Percentiles rank a stretch among this genome's conserved stretches.
Evolutionary conservation across 352 stramenopile genomes (phyloP).

Genomic region (Phytophthora citrophthora): DNA sequence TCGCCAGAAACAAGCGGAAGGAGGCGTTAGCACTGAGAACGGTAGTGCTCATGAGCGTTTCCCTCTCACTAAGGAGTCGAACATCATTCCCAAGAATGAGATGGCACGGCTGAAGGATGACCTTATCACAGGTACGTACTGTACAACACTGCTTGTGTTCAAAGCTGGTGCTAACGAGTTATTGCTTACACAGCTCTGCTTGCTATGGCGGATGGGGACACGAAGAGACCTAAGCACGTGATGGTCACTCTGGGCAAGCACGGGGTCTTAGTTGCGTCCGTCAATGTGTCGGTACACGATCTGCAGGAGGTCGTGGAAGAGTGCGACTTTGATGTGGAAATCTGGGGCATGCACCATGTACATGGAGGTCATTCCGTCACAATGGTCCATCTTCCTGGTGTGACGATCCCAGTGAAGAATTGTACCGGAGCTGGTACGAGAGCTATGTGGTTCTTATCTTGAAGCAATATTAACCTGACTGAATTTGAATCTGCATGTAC

Average conservation of each 20-base stretch:
- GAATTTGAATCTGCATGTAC: neutral
- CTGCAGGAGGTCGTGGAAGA: constrained; percentile 34
- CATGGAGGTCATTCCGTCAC: constrained; percentile 47
- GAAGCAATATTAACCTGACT: constrained; percentile 3
- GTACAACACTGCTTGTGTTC: neutral
- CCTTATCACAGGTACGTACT: constrained; percentile 57
- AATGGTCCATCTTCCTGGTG: constrained; percentile 72
- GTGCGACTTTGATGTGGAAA: constrained; percentile 49
- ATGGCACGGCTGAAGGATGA: constrained; percentile 75
- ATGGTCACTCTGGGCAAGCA: constrained; percentile 83
- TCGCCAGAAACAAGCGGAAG: constrained; percentile 26
- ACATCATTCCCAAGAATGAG: constrained; percentile 43
- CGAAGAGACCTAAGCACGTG: constrained; percentile 60
- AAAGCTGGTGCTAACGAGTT: constrained; percentile 6
- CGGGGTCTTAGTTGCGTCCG: constrained; percentile 70
- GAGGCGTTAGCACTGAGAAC: constrained; percentile 24
- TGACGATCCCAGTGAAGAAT: constrained; percentile 63
- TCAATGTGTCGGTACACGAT: constrained; percentile 53
- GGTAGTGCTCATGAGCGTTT: constrained; percentile 49
- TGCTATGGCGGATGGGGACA: constrained; percentile 65
- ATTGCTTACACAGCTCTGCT: constrained; percentile 48
- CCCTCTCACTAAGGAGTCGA: constrained; percentile 51
- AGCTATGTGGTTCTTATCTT: neutral
- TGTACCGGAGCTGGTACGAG: constrained; percentile 74
- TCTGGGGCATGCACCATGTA: constrained; percentile 66